phyloP scores from a whole-genome alignment of 1,284 basidiomycete species.

The Pulchroboletus neoregius region DNA sequence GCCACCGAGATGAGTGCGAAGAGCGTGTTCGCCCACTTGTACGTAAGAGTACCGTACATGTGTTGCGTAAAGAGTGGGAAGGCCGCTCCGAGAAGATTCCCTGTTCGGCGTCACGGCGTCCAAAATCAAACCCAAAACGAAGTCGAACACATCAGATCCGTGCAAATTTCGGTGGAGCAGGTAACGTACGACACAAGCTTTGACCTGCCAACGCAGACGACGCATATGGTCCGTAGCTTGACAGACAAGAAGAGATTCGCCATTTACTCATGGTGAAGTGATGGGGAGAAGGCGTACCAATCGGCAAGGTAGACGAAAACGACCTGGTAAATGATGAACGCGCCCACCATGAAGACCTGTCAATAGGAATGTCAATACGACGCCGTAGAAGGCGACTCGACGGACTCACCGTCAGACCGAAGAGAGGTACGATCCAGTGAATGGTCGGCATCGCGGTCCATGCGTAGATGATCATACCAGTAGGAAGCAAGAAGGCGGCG shows the following conservation, averaged over 20 bases:
- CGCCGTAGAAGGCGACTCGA: neutral
- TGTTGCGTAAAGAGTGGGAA: constrained; percentile 66
- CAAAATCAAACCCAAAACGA: constrained; percentile 9
- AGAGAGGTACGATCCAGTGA: constrained; percentile 43
- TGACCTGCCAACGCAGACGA: constrained; percentile 78
- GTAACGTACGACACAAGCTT: constrained; percentile 58
- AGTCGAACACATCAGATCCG: constrained; percentile 16
- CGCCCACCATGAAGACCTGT: constrained; percentile 52
- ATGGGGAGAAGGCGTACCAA: constrained; percentile 42
- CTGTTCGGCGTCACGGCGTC: constrained; percentile 30
- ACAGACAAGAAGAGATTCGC: constrained; percentile 2
- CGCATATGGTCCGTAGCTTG: constrained; percentile 68
- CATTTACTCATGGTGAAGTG: neutral
- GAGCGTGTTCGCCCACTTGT: constrained; percentile 69
- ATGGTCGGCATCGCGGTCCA: constrained; percentile 35
- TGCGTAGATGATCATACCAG: constrained; percentile 51
- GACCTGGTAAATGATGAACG: constrained; percentile 60
- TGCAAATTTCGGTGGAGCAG: neutral
- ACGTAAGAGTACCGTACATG: constrained; percentile 58
- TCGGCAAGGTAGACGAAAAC: constrained; percentile 73
- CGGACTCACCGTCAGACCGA: constrained; percentile 41
- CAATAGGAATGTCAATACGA: neutral
- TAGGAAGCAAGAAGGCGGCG: constrained; percentile 49
- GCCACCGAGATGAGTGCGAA: constrained; percentile 58
- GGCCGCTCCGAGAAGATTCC: constrained; percentile 53